Evolutionary conservation across 768 basidiomycete genomes (phyloP), one percentile per base, ranked within the genome.

Genomic region (Suillus occidentalis): DNA sequence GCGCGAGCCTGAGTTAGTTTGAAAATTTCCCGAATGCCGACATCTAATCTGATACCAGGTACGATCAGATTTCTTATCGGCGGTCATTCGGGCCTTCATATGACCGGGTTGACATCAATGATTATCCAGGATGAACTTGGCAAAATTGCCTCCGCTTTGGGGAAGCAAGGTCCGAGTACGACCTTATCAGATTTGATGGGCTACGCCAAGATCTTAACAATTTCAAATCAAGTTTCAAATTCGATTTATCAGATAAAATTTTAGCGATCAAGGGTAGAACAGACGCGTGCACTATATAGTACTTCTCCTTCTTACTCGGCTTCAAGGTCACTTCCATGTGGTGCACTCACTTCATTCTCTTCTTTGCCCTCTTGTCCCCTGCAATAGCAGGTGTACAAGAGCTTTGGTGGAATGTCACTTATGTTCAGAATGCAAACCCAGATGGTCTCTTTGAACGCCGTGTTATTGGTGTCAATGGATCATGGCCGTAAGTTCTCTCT

Each of bases 381-480:
- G 84, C 75, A n/a, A 70, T 85, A 18, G 90, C 88, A n/a, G 89
- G 84, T 34, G 80, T 91, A 18, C 82, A 87, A 2, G 92, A 94
- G 70, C 63, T 87, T 16, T 94, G 92, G 92, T 96, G 95, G 95
- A 90, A 97, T 75, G 83, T 98, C 76, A 90, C 94, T 58, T 96
- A 93, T 66, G 88, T 93, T 62, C 76, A 88, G 34, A 77, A 87
- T 65, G 90, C 85, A 55, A 93, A 89, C 76, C 97, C 97, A 2
- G 95, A 97, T 72, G 93, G 91, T 6, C 85, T 95, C 60, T 85
- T 79, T 60, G 80, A 86, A 14, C 88, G 96, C 57, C 81, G 88
- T 10, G 94, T 87, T 59, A 86, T 97, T 59, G 95, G 95, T 61
- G 87, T 97, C 60, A 98, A 98, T 72, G 87, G 88, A 22, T 90